These are phyloP conservation scores for Fusarium sp. DNA, from an alignment of 2,329 filamentous ascomycete species.

Conservation along the genomic window DNA sequence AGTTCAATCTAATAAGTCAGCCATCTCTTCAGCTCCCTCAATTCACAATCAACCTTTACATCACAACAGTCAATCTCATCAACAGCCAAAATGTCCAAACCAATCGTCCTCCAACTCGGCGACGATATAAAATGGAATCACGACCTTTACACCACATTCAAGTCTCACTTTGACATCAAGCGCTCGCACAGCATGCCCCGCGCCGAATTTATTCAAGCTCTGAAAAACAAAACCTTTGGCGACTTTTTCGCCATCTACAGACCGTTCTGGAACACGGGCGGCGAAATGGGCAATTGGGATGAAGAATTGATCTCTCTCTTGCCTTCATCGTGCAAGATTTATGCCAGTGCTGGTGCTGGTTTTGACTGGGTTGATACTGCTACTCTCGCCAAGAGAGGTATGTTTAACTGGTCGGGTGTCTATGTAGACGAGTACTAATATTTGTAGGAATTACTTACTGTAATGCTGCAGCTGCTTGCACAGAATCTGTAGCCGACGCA, in stretches of 20 bases:
- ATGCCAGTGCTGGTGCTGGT: slow-evolving; percentile 45
- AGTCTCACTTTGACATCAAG: slow-evolving; percentile 43
- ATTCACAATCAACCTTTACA: not conserved
- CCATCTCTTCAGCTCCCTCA: not conserved
- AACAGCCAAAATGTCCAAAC: slow-evolving; percentile 38
- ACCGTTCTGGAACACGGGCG: slow-evolving; percentile 47
- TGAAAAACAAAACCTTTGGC: slow-evolving; percentile 42
- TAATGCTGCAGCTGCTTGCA: slow-evolving; percentile 46
- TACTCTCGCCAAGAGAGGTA: slow-evolving; percentile 41
- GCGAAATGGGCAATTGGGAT: slow-evolving; percentile 49
- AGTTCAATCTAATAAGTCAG: not conserved
- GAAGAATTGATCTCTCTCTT: slow-evolving; percentile 43
- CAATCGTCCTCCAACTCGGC: slow-evolving; percentile 48
- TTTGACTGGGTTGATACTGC: slow-evolving; percentile 48
- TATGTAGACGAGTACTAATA: not conserved
- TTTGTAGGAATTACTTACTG: slow-evolving; percentile 44
- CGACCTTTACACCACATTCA: slow-evolving; percentile 42
- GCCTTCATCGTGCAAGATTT: slow-evolving; percentile 44
- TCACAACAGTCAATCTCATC: not conserved
- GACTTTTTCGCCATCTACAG: slow-evolving; percentile 46
- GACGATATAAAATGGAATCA: slow-evolving; percentile 48
- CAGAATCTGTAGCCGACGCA: slow-evolving; percentile 45
- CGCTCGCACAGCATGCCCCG: slow-evolving; percentile 47
- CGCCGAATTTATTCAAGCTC: slow-evolving; percentile 43
- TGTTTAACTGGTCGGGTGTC: not conserved